Conservation (phyloP, 371 early-diverging fungal species). For the Apophysomyces elegans region DNA sequence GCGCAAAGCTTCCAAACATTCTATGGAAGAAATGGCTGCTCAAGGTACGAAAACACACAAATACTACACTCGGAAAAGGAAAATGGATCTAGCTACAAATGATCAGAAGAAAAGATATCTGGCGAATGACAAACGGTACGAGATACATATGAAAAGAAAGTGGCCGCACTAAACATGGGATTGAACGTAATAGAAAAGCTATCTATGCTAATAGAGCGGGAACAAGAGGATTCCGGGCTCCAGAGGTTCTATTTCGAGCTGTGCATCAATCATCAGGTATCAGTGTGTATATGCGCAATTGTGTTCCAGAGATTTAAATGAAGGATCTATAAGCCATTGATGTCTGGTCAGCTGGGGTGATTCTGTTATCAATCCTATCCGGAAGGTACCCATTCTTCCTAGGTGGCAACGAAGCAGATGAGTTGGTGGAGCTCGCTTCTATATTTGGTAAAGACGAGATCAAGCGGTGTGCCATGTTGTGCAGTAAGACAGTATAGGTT, state of each 20-base stretch:
- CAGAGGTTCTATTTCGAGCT: constrained; percentile 95
- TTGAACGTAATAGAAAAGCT: constrained; percentile 55
- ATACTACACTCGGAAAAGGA: not conserved
- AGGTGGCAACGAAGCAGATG: constrained; percentile 87
- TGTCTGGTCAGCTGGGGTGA: constrained; percentile 97
- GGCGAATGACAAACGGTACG: not conserved
- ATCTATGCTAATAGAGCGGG: constrained; percentile 95
- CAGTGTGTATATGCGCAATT: not conserved
- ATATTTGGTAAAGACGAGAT: constrained; percentile 88
- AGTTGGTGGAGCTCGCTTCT: constrained; percentile 89
- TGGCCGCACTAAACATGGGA: not conserved
- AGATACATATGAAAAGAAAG: not conserved
- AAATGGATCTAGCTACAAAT: not conserved
- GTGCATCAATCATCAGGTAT: constrained; percentile 67
- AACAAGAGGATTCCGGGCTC: constrained; percentile 99
- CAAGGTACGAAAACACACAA: not conserved
- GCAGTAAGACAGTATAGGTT: constrained; percentile 46
- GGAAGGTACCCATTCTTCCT: constrained; percentile 95
- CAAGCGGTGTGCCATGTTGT: constrained; percentile 67
- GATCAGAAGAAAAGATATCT: not conserved
- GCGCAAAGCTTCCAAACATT: not conserved
- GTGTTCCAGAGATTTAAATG: not conserved
- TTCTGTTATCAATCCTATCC: constrained; percentile 82
- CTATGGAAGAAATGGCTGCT: not conserved
- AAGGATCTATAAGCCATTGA: constrained; percentile 68